Evolutionary conservation across 78 protist genomes (phyloP).

Genomic region (Polysphondylium violaceum): DNA sequence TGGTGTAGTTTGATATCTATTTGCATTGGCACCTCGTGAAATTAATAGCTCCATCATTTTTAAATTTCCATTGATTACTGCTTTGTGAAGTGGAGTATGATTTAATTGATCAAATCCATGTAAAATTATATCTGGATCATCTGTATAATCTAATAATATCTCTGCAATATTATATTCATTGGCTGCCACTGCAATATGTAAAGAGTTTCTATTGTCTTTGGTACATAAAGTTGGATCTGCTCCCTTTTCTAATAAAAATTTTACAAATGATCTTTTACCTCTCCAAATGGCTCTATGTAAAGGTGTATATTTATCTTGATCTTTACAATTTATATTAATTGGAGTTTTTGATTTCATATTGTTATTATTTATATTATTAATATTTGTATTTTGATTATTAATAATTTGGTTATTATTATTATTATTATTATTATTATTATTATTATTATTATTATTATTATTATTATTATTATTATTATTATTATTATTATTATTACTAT

Average conservation of each 20-base stretch:
- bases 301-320: slow-evolving; percentile 71
- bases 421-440: slow-evolving; percentile 8
- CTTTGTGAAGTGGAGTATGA: slow-evolving; percentile 59
- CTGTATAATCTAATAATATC: slow-evolving; percentile 32
- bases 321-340: slow-evolving; percentile 35
- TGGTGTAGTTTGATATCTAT: slow-evolving; percentile 13
- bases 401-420: not conserved
- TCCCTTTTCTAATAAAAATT: slow-evolving; percentile 52
- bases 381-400: not conserved
- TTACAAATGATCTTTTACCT: slow-evolving; percentile 53
- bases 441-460: not conserved
- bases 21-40: slow-evolving; percentile 64
- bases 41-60: slow-evolving; percentile 40
- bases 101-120: slow-evolving; percentile 17
- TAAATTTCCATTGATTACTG: slow-evolving; percentile 58
- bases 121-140: not conserved
- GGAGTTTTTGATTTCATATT: slow-evolving; percentile 18
- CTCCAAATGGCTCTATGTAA: slow-evolving; percentile 55
- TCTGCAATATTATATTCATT: slow-evolving; percentile 56
- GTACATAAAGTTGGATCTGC: slow-evolving; percentile 54
- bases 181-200: slow-evolving; percentile 44
- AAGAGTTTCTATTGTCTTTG: slow-evolving; percentile 46
- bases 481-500: not conserved
- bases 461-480: not conserved
- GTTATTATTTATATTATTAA: not conserved